Evolutionary conservation across 495 filamentous ascomycete species (phyloP).

Genomic region (Tuber brumale): DNA sequence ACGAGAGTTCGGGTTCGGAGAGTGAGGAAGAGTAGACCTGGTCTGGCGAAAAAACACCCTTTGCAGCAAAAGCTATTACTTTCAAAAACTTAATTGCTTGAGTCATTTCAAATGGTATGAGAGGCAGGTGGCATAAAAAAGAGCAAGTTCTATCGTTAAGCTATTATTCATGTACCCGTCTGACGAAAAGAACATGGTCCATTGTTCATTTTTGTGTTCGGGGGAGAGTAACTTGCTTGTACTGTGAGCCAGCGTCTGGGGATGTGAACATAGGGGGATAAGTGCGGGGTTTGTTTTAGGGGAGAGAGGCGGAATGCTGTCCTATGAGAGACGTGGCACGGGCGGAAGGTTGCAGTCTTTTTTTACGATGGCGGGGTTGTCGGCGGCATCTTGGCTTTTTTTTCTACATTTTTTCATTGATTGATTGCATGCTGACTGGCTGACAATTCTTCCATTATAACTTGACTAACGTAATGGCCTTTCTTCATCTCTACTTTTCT

Average conservation of each 20-base stretch:
- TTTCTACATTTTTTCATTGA: conserved; percentile 1
- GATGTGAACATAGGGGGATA: neutral
- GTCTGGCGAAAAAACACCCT: neutral
- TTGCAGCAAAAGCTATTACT: conserved; percentile 14
- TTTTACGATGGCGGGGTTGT: conserved; percentile 4
- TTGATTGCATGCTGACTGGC: neutral
- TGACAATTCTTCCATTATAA: conserved; percentile 4
- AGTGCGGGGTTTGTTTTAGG: conserved; percentile 4
- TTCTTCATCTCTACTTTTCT: neutral
- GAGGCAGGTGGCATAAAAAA: neutral
- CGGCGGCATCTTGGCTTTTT: conserved; percentile 4
- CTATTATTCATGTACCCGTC: conserved; percentile 2
- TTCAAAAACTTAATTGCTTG: conserved; percentile 17
- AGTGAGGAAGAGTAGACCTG: conserved; percentile 39
- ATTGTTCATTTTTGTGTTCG: conserved; percentile 1
- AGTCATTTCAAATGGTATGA: neutral
- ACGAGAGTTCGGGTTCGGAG: conserved; percentile 40
- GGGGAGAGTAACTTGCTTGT: conserved; percentile 4
- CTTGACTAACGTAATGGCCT: neutral
- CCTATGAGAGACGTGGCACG: conserved; percentile 4
- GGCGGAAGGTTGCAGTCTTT: neutral
- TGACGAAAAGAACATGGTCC: neutral
- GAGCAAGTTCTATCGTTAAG: conserved; percentile 4
- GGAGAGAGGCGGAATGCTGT: neutral
- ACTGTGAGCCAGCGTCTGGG: conserved; percentile 1